Percentiles rank a stretch among this genome's conserved stretches.
phyloP scores from a whole-genome alignment of 2,329 filamentous ascomycete species.

The Alternaria gansuensis region DNA sequence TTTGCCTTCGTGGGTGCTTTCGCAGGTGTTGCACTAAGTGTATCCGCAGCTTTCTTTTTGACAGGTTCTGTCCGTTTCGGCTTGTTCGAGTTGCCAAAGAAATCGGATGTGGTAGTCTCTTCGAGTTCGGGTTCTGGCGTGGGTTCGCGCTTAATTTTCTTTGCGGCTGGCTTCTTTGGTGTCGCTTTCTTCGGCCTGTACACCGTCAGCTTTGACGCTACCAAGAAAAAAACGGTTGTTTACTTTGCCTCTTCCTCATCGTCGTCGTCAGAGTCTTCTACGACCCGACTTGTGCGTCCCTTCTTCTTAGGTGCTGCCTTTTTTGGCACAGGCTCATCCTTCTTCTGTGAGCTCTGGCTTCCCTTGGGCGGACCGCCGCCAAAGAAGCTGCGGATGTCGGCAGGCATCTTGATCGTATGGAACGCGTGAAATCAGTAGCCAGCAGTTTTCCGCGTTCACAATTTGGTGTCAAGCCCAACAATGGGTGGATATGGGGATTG shows the following conservation, averaged over 20 bases:
- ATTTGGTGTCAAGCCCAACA: conserved; percentile 5
- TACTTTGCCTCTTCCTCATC: conserved; percentile 55
- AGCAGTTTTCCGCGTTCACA: background rate
- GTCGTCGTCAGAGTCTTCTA: conserved; percentile 78
- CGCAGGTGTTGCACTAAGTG: conserved; percentile 49
- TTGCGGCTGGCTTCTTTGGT: conserved; percentile 66
- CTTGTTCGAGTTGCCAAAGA: conserved; percentile 68
- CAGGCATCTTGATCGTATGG: conserved; percentile 67
- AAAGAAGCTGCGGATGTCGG: conserved; percentile 92
- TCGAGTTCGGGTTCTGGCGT: conserved; percentile 62
- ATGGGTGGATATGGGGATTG: conserved; percentile 9
- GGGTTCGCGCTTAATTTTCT: conserved; percentile 64
- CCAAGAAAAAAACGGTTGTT: background rate
- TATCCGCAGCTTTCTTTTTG: conserved; percentile 46
- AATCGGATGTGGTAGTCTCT: conserved; percentile 69
- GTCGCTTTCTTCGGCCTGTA: conserved; percentile 54
- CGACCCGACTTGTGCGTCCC: conserved; percentile 53
- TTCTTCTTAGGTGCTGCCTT: conserved; percentile 56
- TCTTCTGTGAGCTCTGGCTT: conserved; percentile 48
- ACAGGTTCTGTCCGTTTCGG: conserved; percentile 60
- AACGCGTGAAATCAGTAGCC: background rate
- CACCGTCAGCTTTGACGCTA: conserved; percentile 35
- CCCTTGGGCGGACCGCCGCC: conserved; percentile 74
- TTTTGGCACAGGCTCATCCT: conserved; percentile 46
- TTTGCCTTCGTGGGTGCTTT: conserved; percentile 49